Evolutionary conservation across 2,329 filamentous ascomycete genomes (phyloP), one percentile per base, ranked within the genome.

Genomic region (Nothomitra cinnamomea): DNA sequence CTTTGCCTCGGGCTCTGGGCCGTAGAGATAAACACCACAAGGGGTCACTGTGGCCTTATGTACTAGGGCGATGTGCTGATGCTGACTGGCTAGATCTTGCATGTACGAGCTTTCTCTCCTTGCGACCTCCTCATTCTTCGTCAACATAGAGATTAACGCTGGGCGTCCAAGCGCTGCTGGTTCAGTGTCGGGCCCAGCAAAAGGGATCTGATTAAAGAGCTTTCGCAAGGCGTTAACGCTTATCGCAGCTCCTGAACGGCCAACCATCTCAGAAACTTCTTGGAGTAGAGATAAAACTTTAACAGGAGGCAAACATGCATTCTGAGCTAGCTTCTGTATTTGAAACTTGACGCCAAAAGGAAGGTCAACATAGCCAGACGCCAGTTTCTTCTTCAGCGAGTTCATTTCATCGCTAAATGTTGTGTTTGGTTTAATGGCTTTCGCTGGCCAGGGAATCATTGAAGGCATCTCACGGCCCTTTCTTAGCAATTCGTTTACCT

Each of bases 11-110:
- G 59, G 41, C 51, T 82, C 79, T 0, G 82, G 82, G 0, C 81
- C 81, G 6, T 71, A 68, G 0, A 84, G 68, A 19, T 69, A 70
- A 19, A 78, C 69, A 1, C 77, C 71, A 0, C 77, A 73, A 0
- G 82, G 82, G 0, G 80, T 84, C 8, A 85, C 73, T 36, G 69
- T 66, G 10, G 72, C 75, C 40, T 75, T 75, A 61, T 79, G 72
- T 3, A 82, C 68, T 61, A 69, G 69, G 0, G 71, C 70, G 32
- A 77, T 67, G 43, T 75, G 72, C 10, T 55, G 53, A 22, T 51
- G 61, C 53, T 17, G 51, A 41, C 63, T 51, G 6, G 58, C 54
- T 5, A 61, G 50, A 2, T 52, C 50, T 8, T 55, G 53, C 5
- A 53, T 41, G 8, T 63, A 60, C 6, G 58, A 55, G 1, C 57